Evolutionary conservation across 2,329 filamentous ascomycete species (phyloP), one percentile per base, ranked within the genome.

Genomic region (Chlorencoelia australis): DNA sequence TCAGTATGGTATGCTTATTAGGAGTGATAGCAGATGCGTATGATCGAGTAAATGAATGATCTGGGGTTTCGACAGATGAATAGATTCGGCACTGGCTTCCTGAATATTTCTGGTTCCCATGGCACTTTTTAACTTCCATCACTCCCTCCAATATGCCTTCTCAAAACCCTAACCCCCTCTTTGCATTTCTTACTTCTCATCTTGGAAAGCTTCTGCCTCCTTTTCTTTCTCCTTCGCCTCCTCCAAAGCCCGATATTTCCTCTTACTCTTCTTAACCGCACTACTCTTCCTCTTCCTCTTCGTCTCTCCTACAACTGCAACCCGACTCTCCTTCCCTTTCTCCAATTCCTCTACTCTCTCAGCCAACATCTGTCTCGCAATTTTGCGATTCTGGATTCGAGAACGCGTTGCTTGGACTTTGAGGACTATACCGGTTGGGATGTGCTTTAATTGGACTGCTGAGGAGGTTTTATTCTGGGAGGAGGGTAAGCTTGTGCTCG

Each of bases 341-440:
- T 74, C 66, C 22, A 81, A 50, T 47, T 82, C 69, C 59, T 98
- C 91, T 20, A 80, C 33, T 21, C 43, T 40, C 37, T 53, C 48
- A 14, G 56, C 56, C n/a, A 85, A 50, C 27, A 94, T 65, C 47
- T 77, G 68, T 26, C 88, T 73, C 9, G 91, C 91, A 44, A 85
- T 80, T 59, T 82, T 88, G 45, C 88, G 75, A 58, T 98, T 98
- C 61, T 94, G 83, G 39, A 73, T 73, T 13, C 86, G 76, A 1
- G 84, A 93, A 31, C 91, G 79, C 7, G 91, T 96, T 14, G 81
- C 86, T 62, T 98, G 91, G 38, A 77, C 89, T 64, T 98, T 98
- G 45, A 98, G 75, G 10, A 96, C 88, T 35, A 95, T 76, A 43
- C 89, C 89, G 1, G 88, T 94, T 5, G 89, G 86, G 11, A 82